phyloP scores from a whole-genome alignment of 2,329 filamentous ascomycete genomes.

The Phialemoniopsis sp. region DNA sequence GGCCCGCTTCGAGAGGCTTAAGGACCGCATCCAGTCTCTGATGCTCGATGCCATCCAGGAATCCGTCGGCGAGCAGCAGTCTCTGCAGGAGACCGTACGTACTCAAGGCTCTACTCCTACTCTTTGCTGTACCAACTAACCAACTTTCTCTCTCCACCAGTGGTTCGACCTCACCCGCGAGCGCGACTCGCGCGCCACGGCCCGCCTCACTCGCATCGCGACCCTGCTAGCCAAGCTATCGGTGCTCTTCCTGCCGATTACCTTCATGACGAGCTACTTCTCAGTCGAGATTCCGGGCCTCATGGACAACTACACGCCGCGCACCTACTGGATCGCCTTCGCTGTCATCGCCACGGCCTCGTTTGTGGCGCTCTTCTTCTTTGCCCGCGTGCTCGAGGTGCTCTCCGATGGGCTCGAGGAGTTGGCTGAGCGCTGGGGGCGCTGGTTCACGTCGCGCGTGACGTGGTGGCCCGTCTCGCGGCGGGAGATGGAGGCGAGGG shows the following conservation, averaged over 20 bases:
- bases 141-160: conserved; percentile 29
- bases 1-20: conserved; percentile 54
- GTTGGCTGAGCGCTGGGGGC: conserved; percentile 13
- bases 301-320: conserved; percentile 51
- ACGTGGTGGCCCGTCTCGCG: neutral
- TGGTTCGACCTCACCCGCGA: conserved; percentile 77
- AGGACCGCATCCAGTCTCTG: conserved; percentile 54
- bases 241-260: conserved; percentile 72
- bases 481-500: no score
- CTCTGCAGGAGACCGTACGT: conserved; percentile 61
- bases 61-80: conserved; percentile 65
- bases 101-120: conserved; percentile 1
- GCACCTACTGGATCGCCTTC: conserved; percentile 66
- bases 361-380: conserved; percentile 53
- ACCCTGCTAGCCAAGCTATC: conserved; percentile 71
- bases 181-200: conserved; percentile 69
- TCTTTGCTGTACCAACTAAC: conserved; percentile 3
- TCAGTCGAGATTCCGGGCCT: conserved; percentile 59
- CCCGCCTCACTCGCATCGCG: conserved; percentile 67
- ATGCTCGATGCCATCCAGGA: conserved; percentile 60
- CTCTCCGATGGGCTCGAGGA: conserved; percentile 39
- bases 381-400: conserved; percentile 39
- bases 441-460: no score
- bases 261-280: conserved; percentile 72
- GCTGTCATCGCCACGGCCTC: conserved; percentile 57